Evolutionary conservation across 2,329 filamentous ascomycete species (phyloP).

Genomic region (Aspergillus brunneoviolaceus): DNA sequence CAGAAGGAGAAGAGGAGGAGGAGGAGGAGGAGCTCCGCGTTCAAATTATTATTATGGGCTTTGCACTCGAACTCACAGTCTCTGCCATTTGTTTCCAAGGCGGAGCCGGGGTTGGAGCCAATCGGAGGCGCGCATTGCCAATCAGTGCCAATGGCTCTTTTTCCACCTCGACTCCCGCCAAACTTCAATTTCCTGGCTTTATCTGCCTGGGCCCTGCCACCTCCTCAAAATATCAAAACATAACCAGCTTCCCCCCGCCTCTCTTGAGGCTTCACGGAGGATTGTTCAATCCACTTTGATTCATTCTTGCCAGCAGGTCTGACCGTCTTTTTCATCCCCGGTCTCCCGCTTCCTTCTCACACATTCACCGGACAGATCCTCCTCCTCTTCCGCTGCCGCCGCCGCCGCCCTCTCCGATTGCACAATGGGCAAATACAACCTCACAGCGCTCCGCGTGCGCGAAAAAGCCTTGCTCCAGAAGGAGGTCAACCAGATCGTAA

Average conservation of each 20-base stretch:
- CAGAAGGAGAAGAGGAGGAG: not conserved
- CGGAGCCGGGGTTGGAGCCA: conserved; percentile 36
- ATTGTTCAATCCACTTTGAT: not conserved
- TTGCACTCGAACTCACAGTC: conserved; percentile 1
- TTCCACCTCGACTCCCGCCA: conserved; percentile 23
- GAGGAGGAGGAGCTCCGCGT: conserved; percentile 13
- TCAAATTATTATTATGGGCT: conserved; percentile 19
- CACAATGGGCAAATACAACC: conserved; percentile 48
- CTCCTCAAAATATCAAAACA: too few relatives aligned
- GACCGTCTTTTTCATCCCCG: not conserved
- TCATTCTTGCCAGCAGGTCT: not conserved
- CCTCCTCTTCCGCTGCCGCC: not conserved
- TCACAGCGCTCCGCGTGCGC: conserved; percentile 48
- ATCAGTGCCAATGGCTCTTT: conserved; percentile 39
- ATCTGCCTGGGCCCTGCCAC: too few relatives aligned
- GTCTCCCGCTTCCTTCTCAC: not conserved
- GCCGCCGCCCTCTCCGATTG: conserved; percentile 6
- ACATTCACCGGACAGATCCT: not conserved
- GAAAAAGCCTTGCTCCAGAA: conserved; percentile 42
- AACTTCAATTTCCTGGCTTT: too few relatives aligned
- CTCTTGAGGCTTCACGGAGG: not conserved
- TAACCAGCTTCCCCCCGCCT: too few relatives aligned
- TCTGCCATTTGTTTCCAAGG: conserved; percentile 15
- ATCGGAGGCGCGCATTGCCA: conserved; percentile 37
- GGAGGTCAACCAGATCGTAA: conserved; percentile 35